Percentiles rank a stretch among this genome's conserved stretches.
Conservation (phyloP, 441 rosid genomes). For the Brassica hybrid region DNA sequence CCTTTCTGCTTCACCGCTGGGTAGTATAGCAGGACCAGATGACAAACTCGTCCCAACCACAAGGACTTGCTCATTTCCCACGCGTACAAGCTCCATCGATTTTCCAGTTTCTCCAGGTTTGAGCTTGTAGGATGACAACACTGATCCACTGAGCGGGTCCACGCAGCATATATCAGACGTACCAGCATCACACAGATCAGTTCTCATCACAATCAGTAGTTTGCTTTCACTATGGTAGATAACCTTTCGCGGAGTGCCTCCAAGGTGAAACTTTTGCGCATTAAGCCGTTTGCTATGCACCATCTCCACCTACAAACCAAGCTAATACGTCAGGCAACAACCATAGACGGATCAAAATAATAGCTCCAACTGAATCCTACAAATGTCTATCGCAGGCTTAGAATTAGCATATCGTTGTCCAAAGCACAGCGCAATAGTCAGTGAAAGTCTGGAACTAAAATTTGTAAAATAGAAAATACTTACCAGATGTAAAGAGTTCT, state of each 20-base stretch:
- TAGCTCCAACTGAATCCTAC: constrained; percentile 20
- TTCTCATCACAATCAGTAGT: constrained; percentile 91
- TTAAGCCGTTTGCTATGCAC: constrained; percentile 88
- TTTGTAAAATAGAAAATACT: constrained; percentile 39
- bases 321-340: constrained; percentile 35
- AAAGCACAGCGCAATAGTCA: constrained; percentile 9
- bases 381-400: background rate
- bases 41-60: constrained; percentile 91
- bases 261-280: constrained; percentile 94
- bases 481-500: constrained; percentile 95
- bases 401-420: constrained; percentile 19
- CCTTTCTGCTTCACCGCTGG: constrained; percentile 99
- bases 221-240: constrained; percentile 88
- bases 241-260: constrained; percentile 94
- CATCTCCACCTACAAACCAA: constrained; percentile 89
- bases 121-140: constrained; percentile 74
- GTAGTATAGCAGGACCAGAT: constrained; percentile 93
- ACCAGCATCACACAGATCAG: constrained; percentile 67
- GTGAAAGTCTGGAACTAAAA: constrained; percentile 24
- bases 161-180: constrained; percentile 91
- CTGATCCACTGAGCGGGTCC: constrained; percentile 83
- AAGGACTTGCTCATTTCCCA: constrained; percentile 83
- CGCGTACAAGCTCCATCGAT: constrained; percentile 89
- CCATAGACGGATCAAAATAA: constrained; percentile 23
- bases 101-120: constrained; percentile 90